phyloP scores from a whole-genome alignment of 768 basidiomycete species.

The Pleurotus sapidus region DNA sequence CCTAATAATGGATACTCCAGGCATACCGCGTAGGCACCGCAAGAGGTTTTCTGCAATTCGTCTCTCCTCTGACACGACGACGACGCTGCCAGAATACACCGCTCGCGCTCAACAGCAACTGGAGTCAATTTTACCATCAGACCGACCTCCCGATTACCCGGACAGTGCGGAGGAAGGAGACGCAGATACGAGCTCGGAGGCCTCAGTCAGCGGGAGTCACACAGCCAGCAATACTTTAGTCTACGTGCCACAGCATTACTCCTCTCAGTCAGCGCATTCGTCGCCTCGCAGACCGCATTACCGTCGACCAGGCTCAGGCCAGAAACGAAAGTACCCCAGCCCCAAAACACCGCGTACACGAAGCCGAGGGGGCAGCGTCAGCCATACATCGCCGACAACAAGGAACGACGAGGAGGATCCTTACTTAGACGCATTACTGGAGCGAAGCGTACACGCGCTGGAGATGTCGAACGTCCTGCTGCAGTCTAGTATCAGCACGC shows the following conservation, averaged over 20 bases:
- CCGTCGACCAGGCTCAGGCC: constrained; percentile 29
- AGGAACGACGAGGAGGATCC: constrained; percentile 39
- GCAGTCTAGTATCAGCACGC: constrained; percentile 72
- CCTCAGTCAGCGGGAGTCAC: constrained; percentile 11
- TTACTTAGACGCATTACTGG: constrained; percentile 74
- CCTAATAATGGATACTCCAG: constrained; percentile 16
- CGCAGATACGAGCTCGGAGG: constrained; percentile 53
- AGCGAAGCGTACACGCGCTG: constrained; percentile 79
- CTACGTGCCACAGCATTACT: constrained; percentile 24
- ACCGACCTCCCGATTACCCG: constrained; percentile 72
- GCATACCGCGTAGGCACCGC: constrained; percentile 40
- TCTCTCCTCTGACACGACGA: constrained; percentile 65
- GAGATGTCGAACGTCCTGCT: constrained; percentile 83
- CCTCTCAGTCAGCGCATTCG: constrained; percentile 21
- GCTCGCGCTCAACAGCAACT: constrained; percentile 3
- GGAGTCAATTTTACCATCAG: constrained; percentile 34
- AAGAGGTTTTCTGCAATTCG: constrained; percentile 56
- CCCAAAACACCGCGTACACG: constrained; percentile 28
- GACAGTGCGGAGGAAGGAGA: constrained; percentile 78
- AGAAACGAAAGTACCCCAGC: constrained; percentile 19
- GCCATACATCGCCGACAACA: constrained; percentile 13
- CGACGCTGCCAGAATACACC: constrained; percentile 63
- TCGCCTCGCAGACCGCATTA: constrained; percentile 3
- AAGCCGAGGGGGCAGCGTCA: constrained; percentile 10
- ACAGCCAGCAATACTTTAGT: constrained; percentile 11